These are phyloP conservation scores for Gonapodya prolifera DNA, from an alignment of 192 early-diverging fungal genomes.

Conservation along the genomic window DNA sequence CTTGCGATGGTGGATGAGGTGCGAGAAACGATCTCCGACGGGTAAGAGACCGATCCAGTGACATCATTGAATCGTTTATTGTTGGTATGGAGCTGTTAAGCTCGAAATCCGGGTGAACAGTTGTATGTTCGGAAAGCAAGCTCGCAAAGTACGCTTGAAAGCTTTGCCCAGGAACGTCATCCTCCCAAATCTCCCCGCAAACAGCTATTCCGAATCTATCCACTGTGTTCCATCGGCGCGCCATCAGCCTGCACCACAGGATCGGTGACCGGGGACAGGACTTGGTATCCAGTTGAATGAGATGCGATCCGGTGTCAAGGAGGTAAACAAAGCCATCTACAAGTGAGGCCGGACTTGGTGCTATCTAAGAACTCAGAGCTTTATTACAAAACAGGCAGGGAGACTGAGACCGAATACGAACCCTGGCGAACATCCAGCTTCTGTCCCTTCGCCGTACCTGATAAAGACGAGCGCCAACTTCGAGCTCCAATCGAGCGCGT, in stretches of 20 bases:
- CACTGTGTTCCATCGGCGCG: not conserved
- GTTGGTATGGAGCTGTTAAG: no score
- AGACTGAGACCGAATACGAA: not conserved
- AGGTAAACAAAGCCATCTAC: not conserved
- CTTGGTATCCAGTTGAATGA: not conserved
- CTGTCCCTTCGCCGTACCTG: not conserved
- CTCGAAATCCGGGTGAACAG: no score
- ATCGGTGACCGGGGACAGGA: not conserved
- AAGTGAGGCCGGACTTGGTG: not conserved
- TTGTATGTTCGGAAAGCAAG: no score
- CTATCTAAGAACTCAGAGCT: no score
- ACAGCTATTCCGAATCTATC: not conserved
- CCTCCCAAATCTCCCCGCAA: not conserved
- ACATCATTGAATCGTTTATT: not conserved
- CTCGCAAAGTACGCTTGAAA: no score
- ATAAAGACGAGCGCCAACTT: not conserved
- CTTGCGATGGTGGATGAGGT: not conserved
- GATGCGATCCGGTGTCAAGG: not conserved
- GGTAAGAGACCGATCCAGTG: not conserved
- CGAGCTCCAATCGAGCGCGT: not conserved
- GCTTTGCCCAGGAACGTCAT: not conserved
- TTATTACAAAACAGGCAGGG: no score
- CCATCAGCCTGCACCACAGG: not conserved
- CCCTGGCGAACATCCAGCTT: not conserved
- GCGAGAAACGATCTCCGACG: not conserved